phyloP scores from a whole-genome alignment of 164 flowering plant species.

The Umbilicus rupestris region DNA sequence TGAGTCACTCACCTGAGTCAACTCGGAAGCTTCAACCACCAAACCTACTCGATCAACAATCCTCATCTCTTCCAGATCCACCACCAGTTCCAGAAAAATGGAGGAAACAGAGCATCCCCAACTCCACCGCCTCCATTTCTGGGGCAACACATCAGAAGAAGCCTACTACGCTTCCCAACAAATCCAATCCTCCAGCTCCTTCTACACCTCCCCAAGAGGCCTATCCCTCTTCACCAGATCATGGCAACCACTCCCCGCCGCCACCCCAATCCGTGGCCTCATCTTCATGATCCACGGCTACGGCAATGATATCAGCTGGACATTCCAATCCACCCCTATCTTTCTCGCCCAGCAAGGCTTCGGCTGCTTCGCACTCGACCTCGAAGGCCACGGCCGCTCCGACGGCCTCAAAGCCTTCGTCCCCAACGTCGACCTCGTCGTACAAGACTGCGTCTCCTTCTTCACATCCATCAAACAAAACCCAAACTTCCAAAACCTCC shows the following conservation, averaged over 20 bases:
- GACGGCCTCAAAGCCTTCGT: conserved; percentile 67
- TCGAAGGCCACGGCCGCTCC: conserved; percentile 78
- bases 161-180: conserved; percentile 48
- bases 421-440: conserved; percentile 53
- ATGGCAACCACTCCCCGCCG: conserved; percentile 49
- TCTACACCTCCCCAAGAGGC: conserved; percentile 65
- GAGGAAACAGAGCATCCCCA: conserved; percentile 12
- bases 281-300: conserved; percentile 88
- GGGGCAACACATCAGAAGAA: conserved; percentile 73
- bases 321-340: conserved; percentile 69
- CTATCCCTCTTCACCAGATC: conserved; percentile 72
- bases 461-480: conserved; percentile 33
- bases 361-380: conserved; percentile 73
- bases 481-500: conserved; percentile 27
- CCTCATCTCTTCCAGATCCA: not conserved
- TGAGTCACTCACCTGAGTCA: conserved; percentile 4
- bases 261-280: conserved; percentile 45
- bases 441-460: conserved; percentile 52
- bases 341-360: conserved; percentile 71
- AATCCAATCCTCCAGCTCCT: conserved; percentile 39
- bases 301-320: conserved; percentile 90
- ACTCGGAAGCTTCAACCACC: conserved; percentile 1
- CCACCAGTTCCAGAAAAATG: conserved; percentile 7
- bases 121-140: conserved; percentile 27
- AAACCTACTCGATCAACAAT: not conserved